phyloP scores from a whole-genome alignment of 371 early-diverging fungal genomes.

The Actinomortierella wolfii region DNA sequence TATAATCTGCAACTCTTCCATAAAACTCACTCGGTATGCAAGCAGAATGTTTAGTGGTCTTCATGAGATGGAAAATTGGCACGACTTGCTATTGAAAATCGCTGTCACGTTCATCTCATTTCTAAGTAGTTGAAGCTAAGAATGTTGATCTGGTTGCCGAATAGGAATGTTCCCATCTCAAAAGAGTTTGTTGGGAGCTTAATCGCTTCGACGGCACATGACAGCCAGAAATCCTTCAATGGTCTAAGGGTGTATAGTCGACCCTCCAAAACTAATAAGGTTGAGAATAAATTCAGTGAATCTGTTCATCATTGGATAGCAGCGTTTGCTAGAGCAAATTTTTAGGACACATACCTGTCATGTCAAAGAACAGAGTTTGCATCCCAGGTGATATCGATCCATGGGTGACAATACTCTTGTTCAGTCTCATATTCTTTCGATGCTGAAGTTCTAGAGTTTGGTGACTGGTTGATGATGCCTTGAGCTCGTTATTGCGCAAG shows the following conservation, averaged over 20 bases:
- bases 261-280: neutral
- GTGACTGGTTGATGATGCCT: neutral
- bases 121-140: too few relatives aligned
- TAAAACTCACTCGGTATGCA: neutral
- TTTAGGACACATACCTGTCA: too few relatives aligned
- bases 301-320: neutral
- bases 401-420: slow-evolving; percentile 1
- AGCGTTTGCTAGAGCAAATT: neutral
- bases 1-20: neutral
- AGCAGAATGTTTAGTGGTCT: too few relatives aligned
- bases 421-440: neutral
- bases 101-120: too few relatives aligned
- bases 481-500: neutral
- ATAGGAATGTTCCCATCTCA: neutral
- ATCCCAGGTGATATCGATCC: neutral
- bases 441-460: neutral
- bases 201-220: neutral
- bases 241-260: neutral
- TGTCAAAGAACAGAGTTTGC: neutral
- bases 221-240: neutral
- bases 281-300: neutral
- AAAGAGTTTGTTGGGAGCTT: slow-evolving; percentile 5
- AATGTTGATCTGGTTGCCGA: neutral
- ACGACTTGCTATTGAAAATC: too few relatives aligned
- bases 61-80: too few relatives aligned